Evolutionary conservation across 257 asterid genomes (phyloP).

Genomic region (Solanum commersonii): DNA sequence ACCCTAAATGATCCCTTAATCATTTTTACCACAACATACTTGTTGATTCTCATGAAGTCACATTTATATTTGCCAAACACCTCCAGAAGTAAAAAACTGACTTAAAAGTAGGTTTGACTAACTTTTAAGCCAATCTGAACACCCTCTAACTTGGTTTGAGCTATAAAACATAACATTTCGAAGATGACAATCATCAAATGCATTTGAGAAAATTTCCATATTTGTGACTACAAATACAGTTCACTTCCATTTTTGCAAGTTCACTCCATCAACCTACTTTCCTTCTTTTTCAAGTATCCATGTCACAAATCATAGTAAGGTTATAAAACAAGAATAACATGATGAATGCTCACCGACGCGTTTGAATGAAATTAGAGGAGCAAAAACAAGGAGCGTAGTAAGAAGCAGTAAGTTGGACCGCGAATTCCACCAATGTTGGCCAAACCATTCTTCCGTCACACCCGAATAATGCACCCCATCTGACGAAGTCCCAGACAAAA

Average conservation of each 20-base stretch:
- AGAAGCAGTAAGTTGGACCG: constrained; percentile 57
- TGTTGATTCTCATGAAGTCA: neutral
- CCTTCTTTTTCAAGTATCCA: neutral
- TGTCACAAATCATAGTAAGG: neutral
- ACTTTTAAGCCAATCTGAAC: no score
- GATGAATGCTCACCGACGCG: constrained; percentile 56
- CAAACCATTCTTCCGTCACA: constrained; percentile 90
- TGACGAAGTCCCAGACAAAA: constrained; percentile 69
- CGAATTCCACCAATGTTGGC: constrained; percentile 73
- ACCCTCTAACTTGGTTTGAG: neutral
- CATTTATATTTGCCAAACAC: neutral
- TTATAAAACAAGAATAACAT: neutral
- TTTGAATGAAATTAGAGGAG: constrained; percentile 69
- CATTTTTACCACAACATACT: neutral
- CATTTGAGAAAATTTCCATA: neutral
- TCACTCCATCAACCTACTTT: neutral
- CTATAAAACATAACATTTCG: neutral
- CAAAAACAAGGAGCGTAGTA: constrained; percentile 50
- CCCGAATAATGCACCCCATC: constrained; percentile 79
- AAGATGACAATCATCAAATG: neutral
- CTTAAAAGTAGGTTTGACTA: no score
- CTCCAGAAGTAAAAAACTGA: no score
- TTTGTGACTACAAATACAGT: neutral
- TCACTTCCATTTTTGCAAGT: neutral
- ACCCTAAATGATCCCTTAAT: neutral